Conservation (phyloP, 2,329 filamentous ascomycete species). For the Periconia macrospinosa region DNA sequence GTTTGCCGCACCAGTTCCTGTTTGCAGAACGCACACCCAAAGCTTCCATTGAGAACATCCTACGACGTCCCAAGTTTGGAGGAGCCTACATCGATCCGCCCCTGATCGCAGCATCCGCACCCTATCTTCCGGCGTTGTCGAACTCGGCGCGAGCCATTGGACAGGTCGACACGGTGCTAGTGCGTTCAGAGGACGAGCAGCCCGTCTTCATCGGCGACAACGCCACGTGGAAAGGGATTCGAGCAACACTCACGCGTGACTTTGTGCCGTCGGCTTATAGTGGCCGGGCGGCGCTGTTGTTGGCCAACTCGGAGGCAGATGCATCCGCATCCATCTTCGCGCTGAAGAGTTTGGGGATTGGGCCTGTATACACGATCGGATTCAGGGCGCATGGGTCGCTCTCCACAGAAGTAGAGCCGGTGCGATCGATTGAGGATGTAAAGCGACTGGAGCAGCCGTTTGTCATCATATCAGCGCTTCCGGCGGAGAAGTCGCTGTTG, state of each 20-base stretch:
- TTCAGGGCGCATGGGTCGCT: constrained; percentile 66
- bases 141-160: constrained; percentile 79
- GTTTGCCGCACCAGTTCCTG: constrained; percentile 80
- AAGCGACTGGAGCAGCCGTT: constrained; percentile 79
- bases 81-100: constrained; percentile 81
- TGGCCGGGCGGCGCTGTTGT: constrained; percentile 72
- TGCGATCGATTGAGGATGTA: constrained; percentile 74
- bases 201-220: constrained; percentile 72
- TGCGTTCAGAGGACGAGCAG: constrained; percentile 51
- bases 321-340: constrained; percentile 80
- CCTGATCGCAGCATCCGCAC: constrained; percentile 55
- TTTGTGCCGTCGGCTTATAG: constrained; percentile 81
- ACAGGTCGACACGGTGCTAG: constrained; percentile 79
- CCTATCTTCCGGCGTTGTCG: constrained; percentile 67
- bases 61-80: constrained; percentile 75
- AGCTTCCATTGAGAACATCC: constrained; percentile 70
- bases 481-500: constrained; percentile 75
- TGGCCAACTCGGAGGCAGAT: constrained; percentile 73
- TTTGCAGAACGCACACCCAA: constrained; percentile 72
- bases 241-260: constrained; percentile 78
- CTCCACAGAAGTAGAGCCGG: constrained; percentile 65
- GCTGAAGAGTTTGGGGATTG: constrained; percentile 72
- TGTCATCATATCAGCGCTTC: constrained; percentile 77
- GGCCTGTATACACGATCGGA: constrained; percentile 81
- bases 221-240: constrained; percentile 81